Conservation (phyloP, 1,284 basidiomycete genomes). For the Pascua sp. region DNA sequence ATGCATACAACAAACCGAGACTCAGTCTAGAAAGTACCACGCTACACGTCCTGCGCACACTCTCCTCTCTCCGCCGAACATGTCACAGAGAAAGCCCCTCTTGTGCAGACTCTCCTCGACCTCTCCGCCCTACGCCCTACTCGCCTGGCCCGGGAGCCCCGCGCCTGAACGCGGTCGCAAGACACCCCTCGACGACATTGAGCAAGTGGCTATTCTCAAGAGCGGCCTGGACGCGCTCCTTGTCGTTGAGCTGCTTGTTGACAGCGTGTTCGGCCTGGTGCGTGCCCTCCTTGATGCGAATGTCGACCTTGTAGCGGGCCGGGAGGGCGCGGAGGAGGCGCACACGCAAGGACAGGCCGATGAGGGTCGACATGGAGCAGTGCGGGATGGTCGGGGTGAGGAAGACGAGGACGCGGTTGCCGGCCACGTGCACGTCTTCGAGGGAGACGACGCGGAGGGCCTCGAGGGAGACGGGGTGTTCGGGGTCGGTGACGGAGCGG, state of each 20-base stretch:
- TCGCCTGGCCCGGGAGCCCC: conserved; percentile 26
- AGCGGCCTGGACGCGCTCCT: conserved; percentile 95
- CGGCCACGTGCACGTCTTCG: conserved; percentile 72
- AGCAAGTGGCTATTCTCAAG: conserved; percentile 86
- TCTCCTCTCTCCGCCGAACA: too few species aligned
- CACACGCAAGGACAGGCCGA: conserved; percentile 89
- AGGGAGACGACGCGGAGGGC: conserved; percentile 92
- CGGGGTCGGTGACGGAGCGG: conserved; percentile 89
- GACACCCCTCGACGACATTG: conserved; percentile 83
- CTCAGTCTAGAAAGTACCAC: too few species aligned
- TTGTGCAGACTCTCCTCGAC: too few species aligned
- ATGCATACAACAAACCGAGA: too few species aligned
- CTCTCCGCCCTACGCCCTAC: background rate
- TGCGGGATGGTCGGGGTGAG: conserved; percentile 98
- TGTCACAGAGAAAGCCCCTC: too few species aligned
- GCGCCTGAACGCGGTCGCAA: conserved; percentile 56
- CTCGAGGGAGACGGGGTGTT: conserved; percentile 92
- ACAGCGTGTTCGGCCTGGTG: conserved; percentile 94
- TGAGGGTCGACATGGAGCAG: conserved; percentile 95
- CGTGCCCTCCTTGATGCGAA: conserved; percentile 86
- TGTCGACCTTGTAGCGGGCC: conserved; percentile 89
- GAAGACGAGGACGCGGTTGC: conserved; percentile 75
- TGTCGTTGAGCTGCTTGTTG: conserved; percentile 98
- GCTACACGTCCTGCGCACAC: too few species aligned
- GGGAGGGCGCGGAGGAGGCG: conserved; percentile 86